Evolutionary conservation across 768 basidiomycete species (phyloP).

Genomic region (Lentinula sp.): DNA sequence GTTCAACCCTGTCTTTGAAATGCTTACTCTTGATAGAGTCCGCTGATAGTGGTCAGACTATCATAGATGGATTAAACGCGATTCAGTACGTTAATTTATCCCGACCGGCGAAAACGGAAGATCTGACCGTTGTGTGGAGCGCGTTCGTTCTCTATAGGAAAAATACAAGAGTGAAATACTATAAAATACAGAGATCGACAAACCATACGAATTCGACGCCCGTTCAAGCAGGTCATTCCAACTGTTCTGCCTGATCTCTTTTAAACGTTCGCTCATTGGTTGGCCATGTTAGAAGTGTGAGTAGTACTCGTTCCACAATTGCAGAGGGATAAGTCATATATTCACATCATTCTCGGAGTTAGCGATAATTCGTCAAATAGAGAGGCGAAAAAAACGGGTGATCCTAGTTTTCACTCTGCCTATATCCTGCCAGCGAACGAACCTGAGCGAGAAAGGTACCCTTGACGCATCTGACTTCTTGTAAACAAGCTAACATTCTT

Average conservation of each 20-base stretch:
- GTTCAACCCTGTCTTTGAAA: too few relatives aligned
- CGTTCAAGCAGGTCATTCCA: neutral
- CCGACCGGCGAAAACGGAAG: neutral
- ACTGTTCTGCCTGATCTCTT: neutral
- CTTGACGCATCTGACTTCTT: neutral
- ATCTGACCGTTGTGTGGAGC: neutral
- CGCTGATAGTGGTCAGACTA: too few relatives aligned
- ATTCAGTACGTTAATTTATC: neutral
- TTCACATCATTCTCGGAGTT: too few relatives aligned
- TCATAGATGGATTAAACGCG: neutral
- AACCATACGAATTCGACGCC: too few relatives aligned
- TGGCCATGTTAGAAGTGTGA: too few relatives aligned
- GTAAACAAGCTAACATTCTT: neutral
- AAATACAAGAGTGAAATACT: too few relatives aligned
- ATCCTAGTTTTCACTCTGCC: neutral
- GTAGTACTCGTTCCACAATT: too few relatives aligned
- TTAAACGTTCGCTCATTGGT: too few relatives aligned
- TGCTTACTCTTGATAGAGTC: too few relatives aligned
- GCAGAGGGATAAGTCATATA: too few relatives aligned
- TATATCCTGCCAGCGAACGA: neutral
- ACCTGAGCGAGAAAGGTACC: neutral
- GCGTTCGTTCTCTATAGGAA: neutral
- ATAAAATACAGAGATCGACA: neutral
- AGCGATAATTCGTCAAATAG: too few relatives aligned
- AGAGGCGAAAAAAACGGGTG: neutral